phyloP scores from a whole-genome alignment of 202 grass and related monocot species.

The Hordeum pubiflorum region DNA sequence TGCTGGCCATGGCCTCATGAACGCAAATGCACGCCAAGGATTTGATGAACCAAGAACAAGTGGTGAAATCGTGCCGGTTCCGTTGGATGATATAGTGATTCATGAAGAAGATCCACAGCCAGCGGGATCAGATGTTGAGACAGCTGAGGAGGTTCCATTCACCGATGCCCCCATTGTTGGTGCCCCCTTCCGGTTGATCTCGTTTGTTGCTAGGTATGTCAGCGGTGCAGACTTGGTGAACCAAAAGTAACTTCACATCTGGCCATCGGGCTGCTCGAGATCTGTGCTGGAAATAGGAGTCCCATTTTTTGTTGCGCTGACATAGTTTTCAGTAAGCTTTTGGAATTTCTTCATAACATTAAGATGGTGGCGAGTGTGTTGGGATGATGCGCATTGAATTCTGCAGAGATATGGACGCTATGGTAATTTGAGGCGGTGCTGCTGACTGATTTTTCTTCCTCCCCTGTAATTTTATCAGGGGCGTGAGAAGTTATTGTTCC shows the following conservation, averaged over 20 bases:
- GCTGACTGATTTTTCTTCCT: constrained; percentile 11
- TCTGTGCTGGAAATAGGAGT: constrained; percentile 1
- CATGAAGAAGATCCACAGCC: constrained; percentile 38
- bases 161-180: constrained; percentile 82
- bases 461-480: constrained; percentile 24
- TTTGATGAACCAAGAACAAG: constrained; percentile 40
- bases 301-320: background rate
- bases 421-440: constrained; percentile 13
- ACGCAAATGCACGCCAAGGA: constrained; percentile 35
- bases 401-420: constrained; percentile 26
- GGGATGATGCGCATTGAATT: constrained; percentile 4
- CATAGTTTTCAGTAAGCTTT: background rate
- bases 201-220: constrained; percentile 88
- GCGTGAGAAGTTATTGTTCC: constrained; percentile 13
- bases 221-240: constrained; percentile 81
- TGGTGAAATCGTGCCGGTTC: constrained; percentile 55
- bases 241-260: constrained; percentile 35
- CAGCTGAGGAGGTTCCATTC: constrained; percentile 41
- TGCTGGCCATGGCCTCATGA: background rate
- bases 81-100: constrained; percentile 70
- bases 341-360: background rate
- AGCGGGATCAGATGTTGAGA: constrained; percentile 19
- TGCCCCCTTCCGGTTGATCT: constrained; percentile 85
- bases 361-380: constrained; percentile 14
- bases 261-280: background rate